Evolutionary conservation across 495 filamentous ascomycete species (phyloP), one percentile per base, ranked within the genome.

Genomic region (Penicillium alfredii): DNA sequence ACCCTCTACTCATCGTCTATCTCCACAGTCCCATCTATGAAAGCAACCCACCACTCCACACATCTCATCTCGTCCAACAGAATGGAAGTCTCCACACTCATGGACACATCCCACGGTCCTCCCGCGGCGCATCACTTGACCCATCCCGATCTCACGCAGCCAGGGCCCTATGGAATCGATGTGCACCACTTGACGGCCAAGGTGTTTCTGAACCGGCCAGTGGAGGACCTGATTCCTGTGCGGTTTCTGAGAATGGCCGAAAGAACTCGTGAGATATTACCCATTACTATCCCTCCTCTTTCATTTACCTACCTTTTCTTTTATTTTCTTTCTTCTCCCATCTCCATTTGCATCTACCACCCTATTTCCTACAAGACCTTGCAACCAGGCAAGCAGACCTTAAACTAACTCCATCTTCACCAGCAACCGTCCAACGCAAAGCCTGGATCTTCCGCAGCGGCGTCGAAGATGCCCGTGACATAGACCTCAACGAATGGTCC

Each of bases 401-500:
- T n/a, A n/a, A n/a, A n/a, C n/a, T n/a, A n/a, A n/a, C n/a, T 17
- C 8, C 3, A 30, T 27, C 39, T 5, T 11, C 5, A 29, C 25
- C 30, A 60, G 56, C 35, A n/a, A 11, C 42, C 19, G 29, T 51
- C 8, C 41, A 51, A 13, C 44, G 42, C 13, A 47, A 33, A 4
- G 31, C 48, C 18, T 63, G 59, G 59, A 33, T 56, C 31, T 63
- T 63, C 26, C 51, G 56, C 13, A 14, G 10, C 6, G 18, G 31
- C 9, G 27, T 11, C 3, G 23, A 53, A 17, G 38, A 63, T 22
- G 51, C 38, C 14, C 44, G 50, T 11, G 1, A 35, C 1, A 44
- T 55, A 7, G 44, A 54, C 29, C 24, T 54, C 8, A 30, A 27
- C 27, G 31, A 35, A 16, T 63, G 59, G 59, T 51, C 54, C 6